Base-by-base conservation (phyloP, 2,329 filamentous ascomycete species). In the Parascedosporium putredinis region DNA sequence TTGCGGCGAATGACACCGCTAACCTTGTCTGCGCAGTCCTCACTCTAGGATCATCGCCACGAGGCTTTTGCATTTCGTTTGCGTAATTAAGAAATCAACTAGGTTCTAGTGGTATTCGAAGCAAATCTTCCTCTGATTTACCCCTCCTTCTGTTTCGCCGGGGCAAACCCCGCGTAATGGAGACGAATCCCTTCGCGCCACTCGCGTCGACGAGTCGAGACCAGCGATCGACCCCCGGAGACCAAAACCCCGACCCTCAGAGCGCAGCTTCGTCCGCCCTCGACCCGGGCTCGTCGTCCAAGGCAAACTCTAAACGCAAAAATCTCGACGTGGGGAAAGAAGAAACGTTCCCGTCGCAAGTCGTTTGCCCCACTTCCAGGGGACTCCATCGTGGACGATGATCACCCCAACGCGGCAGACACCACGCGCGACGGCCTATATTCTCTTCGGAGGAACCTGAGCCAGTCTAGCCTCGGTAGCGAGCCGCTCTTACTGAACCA, bases 381-480 rank as follows among this genome's bases (percentile, higher is more conserved):
- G 9, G 49, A 47, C 2, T 7, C 43, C 3, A 31, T 23, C 3
- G 53, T 58, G 5, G 58, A 59, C 40, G 62, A 62, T 42, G 57
- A 60, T 20, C 58, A 61, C 29, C 54, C 63, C 12, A 56, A 51
- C n/a, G 55, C 55, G 36, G 50, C 51, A 8, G 50, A 55, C 4
- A 36, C 54, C 52, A 57, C 60, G 45, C 51, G 64, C 51, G 62
- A 70, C 52, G 68, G 65, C 43, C 74, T 79, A 61, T 78, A 78
- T 60, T 63, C 69, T 56, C 62, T 74, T 52, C 65, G 69, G 47
- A 61, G 71, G 6, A 88, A 86, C 61, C 62, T 83, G 55, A 97
- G 91, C 68, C 83, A 77, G 58, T 89, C 86, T 1, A 97, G 91
- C 64, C 71, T 97, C 55, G 91, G 96, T 57, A 96, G 89, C 64